Conservation (phyloP, 2,329 filamentous ascomycete genomes). For the Fusarium incarnatum region DNA sequence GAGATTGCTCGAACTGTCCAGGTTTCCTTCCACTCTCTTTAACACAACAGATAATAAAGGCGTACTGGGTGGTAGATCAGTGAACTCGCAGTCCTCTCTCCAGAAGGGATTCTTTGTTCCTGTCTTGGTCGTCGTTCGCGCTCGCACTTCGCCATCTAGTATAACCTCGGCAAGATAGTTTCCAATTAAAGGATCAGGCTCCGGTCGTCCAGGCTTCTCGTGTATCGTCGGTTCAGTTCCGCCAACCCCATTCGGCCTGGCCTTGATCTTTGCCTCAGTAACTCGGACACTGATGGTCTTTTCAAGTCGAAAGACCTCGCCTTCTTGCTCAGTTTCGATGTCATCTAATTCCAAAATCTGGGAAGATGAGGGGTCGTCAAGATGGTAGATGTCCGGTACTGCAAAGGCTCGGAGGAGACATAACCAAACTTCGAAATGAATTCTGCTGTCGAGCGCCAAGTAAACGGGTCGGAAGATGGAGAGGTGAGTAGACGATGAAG, state of each 20-base stretch:
- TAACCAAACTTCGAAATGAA: constrained; percentile 98
- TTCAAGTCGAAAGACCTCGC: constrained; percentile 70
- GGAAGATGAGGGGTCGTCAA: constrained; percentile 59
- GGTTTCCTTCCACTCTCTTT: constrained; percentile 70
- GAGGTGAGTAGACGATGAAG: constrained; percentile 76
- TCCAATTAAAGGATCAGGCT: constrained; percentile 63
- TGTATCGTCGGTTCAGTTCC: constrained; percentile 31
- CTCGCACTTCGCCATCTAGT: constrained; percentile 81
- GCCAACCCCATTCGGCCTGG: constrained; percentile 43
- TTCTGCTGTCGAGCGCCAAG: constrained; percentile 84
- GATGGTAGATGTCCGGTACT: constrained; percentile 87
- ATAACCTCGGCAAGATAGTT: constrained; percentile 85
- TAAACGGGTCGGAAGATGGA: constrained; percentile 90
- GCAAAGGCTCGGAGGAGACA: constrained; percentile 91
- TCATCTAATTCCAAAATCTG: constrained; percentile 57
- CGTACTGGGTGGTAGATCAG: constrained; percentile 75
- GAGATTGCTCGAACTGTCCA: constrained; percentile 56
- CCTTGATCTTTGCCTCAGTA: constrained; percentile 71
- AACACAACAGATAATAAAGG: constrained; percentile 78
- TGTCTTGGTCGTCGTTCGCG: constrained; percentile 77
- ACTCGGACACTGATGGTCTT: constrained; percentile 69
- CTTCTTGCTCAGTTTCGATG: constrained; percentile 54
- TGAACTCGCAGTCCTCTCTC: constrained; percentile 83
- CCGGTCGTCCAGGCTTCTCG: constrained; percentile 41
- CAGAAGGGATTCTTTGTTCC: constrained; percentile 82